Evolutionary conservation across 805 yeast genomes (phyloP).

Genomic region (Yamadazyma sp.): DNA sequence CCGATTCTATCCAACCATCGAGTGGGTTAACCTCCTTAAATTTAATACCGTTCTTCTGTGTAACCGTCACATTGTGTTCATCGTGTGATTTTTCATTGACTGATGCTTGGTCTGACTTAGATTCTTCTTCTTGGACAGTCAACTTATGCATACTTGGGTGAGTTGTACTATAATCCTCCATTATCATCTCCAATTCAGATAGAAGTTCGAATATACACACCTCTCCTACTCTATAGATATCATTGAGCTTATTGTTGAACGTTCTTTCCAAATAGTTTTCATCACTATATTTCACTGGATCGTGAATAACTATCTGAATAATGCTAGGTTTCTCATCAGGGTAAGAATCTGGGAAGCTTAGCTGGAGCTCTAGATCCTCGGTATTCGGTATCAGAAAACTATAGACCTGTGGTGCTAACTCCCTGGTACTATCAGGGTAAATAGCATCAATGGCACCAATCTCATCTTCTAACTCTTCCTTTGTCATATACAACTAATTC

Average conservation of each 20-base stretch:
- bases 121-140: not conserved
- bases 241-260: constrained; percentile 51
- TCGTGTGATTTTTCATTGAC: constrained; percentile 3
- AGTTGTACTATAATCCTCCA: constrained; percentile 33
- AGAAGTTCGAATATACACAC: constrained; percentile 82
- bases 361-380: constrained; percentile 54
- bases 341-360: constrained; percentile 69
- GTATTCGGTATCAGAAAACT: constrained; percentile 61
- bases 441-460: constrained; percentile 83
- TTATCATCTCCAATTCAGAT: constrained; percentile 55
- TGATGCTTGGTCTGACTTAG: not conserved
- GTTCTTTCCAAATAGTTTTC: constrained; percentile 40
- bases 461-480: constrained; percentile 65
- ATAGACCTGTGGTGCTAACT: constrained; percentile 36
- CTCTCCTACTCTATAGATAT: constrained; percentile 53
- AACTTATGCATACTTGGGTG: constrained; percentile 12
- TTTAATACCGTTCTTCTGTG: not conserved
- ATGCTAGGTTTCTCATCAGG: constrained; percentile 66
- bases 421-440: constrained; percentile 60
- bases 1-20: constrained; percentile 75
- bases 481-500: too few relatives aligned
- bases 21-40: constrained; percentile 42
- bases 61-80: too few relatives aligned
- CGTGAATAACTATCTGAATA: constrained; percentile 48
- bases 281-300: constrained; percentile 36